phyloP scores from a whole-genome alignment of 371 early-diverging fungal genomes.

The Thermomucor indicae-seudaticae region DNA sequence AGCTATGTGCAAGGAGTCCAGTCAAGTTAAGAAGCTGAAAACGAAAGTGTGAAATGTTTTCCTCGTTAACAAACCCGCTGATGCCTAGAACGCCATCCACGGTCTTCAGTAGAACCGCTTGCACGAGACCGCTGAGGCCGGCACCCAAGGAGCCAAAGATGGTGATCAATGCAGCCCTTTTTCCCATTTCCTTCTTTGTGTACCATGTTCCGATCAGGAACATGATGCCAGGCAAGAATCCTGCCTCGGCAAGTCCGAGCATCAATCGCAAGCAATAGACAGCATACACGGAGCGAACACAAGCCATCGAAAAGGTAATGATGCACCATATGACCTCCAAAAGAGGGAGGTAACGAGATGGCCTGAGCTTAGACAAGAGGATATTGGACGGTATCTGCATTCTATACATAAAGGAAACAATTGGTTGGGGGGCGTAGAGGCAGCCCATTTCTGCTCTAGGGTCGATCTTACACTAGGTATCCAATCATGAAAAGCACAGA shows the following conservation, averaged over 20 bases:
- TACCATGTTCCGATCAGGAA: conserved; percentile 49
- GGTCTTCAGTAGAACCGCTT: conserved; percentile 41
- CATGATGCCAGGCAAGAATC: conserved; percentile 55
- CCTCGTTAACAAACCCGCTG: conserved; percentile 28
- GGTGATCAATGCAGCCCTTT: conserved; percentile 29
- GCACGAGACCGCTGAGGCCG: conserved; percentile 39
- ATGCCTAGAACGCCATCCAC: conserved; percentile 40
- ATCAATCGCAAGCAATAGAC: conserved; percentile 50
- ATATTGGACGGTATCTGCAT: conserved; percentile 64
- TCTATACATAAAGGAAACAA: conserved; percentile 13
- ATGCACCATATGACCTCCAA: conserved; percentile 54
- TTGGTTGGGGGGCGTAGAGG: too few relatives aligned
- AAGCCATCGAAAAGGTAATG: conserved; percentile 56
- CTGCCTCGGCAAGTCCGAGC: conserved; percentile 62
- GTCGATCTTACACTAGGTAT: conserved; percentile 28
- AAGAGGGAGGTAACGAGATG: conserved; percentile 45
- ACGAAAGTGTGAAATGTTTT: too few relatives aligned
- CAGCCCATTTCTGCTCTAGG: too few relatives aligned
- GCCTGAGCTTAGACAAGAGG: conserved; percentile 46
- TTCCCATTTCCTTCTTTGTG: conserved; percentile 43
- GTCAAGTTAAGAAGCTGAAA: neutral
- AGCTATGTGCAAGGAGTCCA: conserved; percentile 13
- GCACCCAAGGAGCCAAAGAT: conserved; percentile 39
- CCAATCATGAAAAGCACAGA: conserved; percentile 35
- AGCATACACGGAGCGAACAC: conserved; percentile 42